Percentiles rank a stretch among this genome's conserved stretches.
These are phyloP conservation scores for Simmondsia chinensis DNA, from an alignment of 148 eudicot species.

Conservation along the genomic window DNA sequence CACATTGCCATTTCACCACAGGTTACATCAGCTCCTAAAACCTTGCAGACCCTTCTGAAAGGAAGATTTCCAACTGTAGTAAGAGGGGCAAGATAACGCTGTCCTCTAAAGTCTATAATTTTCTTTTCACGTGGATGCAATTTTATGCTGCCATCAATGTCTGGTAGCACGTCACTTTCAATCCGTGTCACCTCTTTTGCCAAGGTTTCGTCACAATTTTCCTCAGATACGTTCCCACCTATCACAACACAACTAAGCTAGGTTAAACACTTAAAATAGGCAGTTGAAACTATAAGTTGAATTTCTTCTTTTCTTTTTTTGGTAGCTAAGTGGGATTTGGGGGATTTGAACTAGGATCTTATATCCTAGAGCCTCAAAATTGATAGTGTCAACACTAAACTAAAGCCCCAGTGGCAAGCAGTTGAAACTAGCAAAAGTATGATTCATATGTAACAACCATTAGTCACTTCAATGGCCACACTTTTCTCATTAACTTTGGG, in stretches of 20 bases:
- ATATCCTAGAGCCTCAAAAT: too few species aligned
- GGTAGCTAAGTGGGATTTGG: too few species aligned
- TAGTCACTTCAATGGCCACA: slow-evolving; percentile 13
- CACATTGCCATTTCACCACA: slow-evolving; percentile 99
- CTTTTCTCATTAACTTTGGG: slow-evolving; percentile 28
- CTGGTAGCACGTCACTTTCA: slow-evolving; percentile 20
- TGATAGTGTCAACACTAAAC: too few species aligned
- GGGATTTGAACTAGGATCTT: too few species aligned
- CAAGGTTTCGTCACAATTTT: slow-evolving; percentile 21
- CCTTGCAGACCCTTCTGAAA: slow-evolving; percentile 87
- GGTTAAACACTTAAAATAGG: background rate
- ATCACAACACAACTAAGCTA: slow-evolving; percentile 9
- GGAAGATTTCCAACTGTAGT: slow-evolving; percentile 99
- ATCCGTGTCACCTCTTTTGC: slow-evolving; percentile 18
- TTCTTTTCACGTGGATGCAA: slow-evolving; percentile 70
- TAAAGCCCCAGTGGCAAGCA: too few species aligned
- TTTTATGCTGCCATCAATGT: slow-evolving; percentile 69
- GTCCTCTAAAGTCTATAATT: slow-evolving; percentile 81
- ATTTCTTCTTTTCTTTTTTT: too few species aligned
- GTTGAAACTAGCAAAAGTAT: background rate
- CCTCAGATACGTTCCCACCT: slow-evolving; percentile 22
- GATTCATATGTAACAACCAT: slow-evolving; percentile 31
- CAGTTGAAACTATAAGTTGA: too few species aligned
- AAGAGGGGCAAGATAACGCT: slow-evolving; percentile 93
- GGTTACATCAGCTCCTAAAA: slow-evolving; percentile 89